Percentiles rank a stretch among this genome's conserved stretches.
Evolutionary conservation across 352 stramenopile genomes (phyloP).

Genomic region (Hyaloperonospora arabidopsidis): DNA sequence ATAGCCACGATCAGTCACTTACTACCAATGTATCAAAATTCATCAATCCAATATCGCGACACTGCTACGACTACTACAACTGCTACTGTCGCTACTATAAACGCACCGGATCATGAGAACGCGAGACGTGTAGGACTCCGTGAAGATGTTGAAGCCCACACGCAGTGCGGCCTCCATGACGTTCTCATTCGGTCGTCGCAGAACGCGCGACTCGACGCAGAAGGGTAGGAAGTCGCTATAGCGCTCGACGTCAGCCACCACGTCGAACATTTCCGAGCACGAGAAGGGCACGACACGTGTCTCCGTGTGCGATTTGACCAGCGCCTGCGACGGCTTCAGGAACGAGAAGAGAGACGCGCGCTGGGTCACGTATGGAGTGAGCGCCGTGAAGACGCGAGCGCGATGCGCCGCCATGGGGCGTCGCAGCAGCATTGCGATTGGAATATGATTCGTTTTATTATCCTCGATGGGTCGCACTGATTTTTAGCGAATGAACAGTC

Average conservation of each 20-base stretch:
- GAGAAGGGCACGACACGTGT: constrained; percentile 71
- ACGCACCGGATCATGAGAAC: constrained; percentile 66
- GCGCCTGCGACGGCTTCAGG: constrained; percentile 34
- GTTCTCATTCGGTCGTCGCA: constrained; percentile 61
- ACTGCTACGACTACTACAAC: no score
- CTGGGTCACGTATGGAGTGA: constrained; percentile 4
- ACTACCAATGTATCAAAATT: not conserved
- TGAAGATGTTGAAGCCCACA: constrained; percentile 78
- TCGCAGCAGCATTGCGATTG: constrained; percentile 24
- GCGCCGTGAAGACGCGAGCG: constrained; percentile 6
- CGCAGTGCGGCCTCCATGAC: constrained; percentile 70
- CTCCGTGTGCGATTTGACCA: constrained; percentile 68
- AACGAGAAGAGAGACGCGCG: constrained; percentile 53
- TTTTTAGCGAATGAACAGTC: constrained; percentile 15
- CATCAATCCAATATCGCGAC: not conserved
- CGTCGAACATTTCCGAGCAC: constrained; percentile 69
- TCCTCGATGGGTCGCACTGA: not conserved
- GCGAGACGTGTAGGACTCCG: constrained; percentile 74
- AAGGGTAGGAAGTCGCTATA: constrained; percentile 79
- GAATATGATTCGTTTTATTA: not conserved
- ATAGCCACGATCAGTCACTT: not conserved
- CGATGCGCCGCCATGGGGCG: constrained; percentile 3
- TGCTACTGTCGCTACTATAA: no score
- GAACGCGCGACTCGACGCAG: constrained; percentile 67
- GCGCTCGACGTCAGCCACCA: constrained; percentile 61